Conservation (phyloP, 2,329 filamentous ascomycete species). For the Aspergillus terreus region DNA sequence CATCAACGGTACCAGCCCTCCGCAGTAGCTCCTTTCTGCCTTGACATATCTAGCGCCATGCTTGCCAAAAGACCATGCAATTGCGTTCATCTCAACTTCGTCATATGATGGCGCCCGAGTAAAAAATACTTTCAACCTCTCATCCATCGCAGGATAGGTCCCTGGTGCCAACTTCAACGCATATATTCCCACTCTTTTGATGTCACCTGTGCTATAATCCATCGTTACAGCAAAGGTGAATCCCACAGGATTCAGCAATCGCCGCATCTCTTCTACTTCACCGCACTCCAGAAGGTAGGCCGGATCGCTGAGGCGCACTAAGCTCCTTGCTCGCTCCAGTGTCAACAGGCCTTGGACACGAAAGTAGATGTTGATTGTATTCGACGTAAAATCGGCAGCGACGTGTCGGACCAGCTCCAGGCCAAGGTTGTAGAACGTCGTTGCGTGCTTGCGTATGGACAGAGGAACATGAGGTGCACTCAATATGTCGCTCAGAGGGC, state of each 20-base stretch:
- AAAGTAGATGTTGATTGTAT: neutral
- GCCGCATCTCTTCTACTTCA: neutral
- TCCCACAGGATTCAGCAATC: neutral
- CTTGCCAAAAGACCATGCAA: slow-evolving; percentile 1
- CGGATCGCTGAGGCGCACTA: neutral
- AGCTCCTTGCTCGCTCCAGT: neutral
- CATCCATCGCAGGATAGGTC: neutral
- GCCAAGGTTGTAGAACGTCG: neutral
- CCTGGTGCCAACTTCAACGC: neutral
- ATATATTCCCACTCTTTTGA: neutral
- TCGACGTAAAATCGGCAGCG: neutral
- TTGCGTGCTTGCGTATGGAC: neutral
- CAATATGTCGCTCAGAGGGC: neutral
- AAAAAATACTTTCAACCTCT: neutral
- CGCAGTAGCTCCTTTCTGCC: neutral
- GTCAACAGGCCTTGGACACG: neutral
- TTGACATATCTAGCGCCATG: neutral
- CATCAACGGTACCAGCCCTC: neutral
- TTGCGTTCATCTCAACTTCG: slow-evolving; percentile 1
- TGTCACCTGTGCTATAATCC: neutral
- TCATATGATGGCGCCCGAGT: neutral
- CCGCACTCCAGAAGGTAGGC: neutral
- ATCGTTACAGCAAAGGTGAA: slow-evolving; percentile 2
- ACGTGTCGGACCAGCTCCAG: neutral
- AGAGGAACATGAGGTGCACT: neutral